Base-by-base conservation (phyloP, 352 stramenopile genomes). In the Pseudoperonospora humuli region DNA sequence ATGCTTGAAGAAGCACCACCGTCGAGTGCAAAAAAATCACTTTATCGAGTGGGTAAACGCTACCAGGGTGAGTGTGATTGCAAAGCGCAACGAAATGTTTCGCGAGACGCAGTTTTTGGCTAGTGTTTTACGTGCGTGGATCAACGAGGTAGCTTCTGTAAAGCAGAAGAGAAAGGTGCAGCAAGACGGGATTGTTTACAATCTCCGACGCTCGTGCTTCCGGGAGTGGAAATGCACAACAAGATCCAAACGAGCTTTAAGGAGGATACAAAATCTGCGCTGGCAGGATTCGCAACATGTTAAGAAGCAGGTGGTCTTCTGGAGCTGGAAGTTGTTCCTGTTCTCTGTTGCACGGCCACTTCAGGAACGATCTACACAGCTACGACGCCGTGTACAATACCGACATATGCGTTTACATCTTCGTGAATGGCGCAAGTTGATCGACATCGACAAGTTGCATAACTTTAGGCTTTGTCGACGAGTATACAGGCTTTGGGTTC, bases 41-140 rank as follows among this genome's bases (percentile, higher is more conserved):
- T 72, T 85, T 36, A 45, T 7, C 0, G 70, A 81, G 32, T 89
- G 76, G 76, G 36, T 69, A 2, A 84, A 84, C 43, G 7, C 70
- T 18, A 67, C 74, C 1, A 70, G 74, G 0, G 61, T 88, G 2
- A 58, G 46, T 20, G 48, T 88, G 4, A 85, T 85, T 17, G 62
- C 63, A 0, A 47, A 59, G 14, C 61, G 74, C 28, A 61, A 54
- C 20, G 37, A 47, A 10, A 53, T 43, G 3, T 24, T 73, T 10
- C 69, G 60, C 3, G 33, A 75, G 20, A 38, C 9, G 0, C 51
- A 55, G 2, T 35, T 70, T 6, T 18, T 74, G 5, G 47, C 61
- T 11, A 17, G 13, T 10, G 28, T 70, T 2, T 54, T 85, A 17
- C 23, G 8, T 20, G 56, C 41, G 21, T 93, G 80, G 80, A 48